phyloP scores from a whole-genome alignment of 106 monocot genomes.

The Dendrobium huoshanense region DNA sequence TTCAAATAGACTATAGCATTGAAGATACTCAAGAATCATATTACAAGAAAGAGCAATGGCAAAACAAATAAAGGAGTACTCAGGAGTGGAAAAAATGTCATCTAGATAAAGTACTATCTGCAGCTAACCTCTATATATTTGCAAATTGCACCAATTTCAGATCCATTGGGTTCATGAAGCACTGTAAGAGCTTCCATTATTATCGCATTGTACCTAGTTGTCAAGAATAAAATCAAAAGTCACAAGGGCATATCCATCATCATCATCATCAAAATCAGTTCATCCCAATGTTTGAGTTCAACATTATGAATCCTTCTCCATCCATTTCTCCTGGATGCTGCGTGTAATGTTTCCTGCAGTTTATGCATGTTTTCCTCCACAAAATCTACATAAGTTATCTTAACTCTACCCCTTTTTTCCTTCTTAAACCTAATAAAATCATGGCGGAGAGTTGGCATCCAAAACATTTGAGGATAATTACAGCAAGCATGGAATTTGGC shows the following conservation, averaged over 20 bases:
- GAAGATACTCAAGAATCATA: background rate
- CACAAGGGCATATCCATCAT: background rate
- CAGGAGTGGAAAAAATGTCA: background rate
- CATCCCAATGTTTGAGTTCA: background rate
- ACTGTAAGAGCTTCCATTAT: constrained; percentile 63
- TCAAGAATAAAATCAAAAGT: background rate
- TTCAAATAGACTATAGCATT: background rate
- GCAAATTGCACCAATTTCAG: constrained; percentile 62
- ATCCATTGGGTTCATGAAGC: constrained; percentile 47
- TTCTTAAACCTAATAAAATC: background rate
- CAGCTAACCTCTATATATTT: constrained; percentile 57
- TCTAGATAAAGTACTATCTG: background rate
- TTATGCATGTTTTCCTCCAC: background rate
- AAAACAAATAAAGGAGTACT: background rate
- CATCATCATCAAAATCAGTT: background rate
- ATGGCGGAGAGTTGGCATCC: too few species aligned
- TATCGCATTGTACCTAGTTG: constrained; percentile 47
- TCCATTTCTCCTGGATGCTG: background rate
- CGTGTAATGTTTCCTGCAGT: background rate
- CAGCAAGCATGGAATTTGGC: too few species aligned
- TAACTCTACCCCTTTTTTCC: background rate
- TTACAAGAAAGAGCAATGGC: background rate
- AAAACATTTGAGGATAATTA: too few species aligned
- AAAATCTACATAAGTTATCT: background rate
- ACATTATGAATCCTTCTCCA: background rate